Evolutionary conservation across 192 early-diverging fungal species (phyloP).

Genomic region (Coemansia reversa): DNA sequence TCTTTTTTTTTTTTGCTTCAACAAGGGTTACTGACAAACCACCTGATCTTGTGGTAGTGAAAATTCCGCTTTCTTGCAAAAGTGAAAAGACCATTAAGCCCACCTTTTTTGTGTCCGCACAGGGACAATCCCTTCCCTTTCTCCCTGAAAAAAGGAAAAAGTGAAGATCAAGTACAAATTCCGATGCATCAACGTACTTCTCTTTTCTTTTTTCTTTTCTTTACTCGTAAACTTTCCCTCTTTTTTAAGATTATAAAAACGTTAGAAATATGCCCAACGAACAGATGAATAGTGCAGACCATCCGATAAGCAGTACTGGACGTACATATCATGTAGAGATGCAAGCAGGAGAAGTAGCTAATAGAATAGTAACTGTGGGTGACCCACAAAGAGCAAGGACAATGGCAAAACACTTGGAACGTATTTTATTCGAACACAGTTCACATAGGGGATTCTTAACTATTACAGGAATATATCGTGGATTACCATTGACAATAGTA

Average conservation of each 20-base stretch:
- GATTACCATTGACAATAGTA: conserved; percentile 74
- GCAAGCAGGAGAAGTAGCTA: conserved; percentile 76
- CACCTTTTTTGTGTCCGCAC: no score
- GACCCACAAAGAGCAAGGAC: conserved; percentile 70
- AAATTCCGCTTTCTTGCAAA: no score
- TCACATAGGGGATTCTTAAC: conserved; percentile 83
- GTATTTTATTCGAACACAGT: conserved; percentile 51
- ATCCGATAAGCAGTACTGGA: conserved; percentile 72
- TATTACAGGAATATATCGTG: conserved; percentile 78
- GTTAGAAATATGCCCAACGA: conserved; percentile 28
- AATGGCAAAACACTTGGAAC: conserved; percentile 66
- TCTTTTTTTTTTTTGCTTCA: background rate
- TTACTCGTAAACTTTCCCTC: background rate
- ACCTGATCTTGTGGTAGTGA: no score
- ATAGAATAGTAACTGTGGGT: conserved; percentile 86
- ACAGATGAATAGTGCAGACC: conserved; percentile 69
- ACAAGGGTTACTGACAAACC: no score
- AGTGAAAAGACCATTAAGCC: background rate
- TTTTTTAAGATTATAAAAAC: background rate
- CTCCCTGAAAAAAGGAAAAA: conserved; percentile 3
- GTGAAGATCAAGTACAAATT: no score
- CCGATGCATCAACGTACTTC: no score
- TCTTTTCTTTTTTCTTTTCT: background rate
- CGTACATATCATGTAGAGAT: conserved; percentile 83
- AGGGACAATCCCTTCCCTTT: no score